Evolutionary conservation across 169 alveolate species (phyloP), one percentile per base, ranked within the genome.

Genomic region (Plasmodium sp.): DNA sequence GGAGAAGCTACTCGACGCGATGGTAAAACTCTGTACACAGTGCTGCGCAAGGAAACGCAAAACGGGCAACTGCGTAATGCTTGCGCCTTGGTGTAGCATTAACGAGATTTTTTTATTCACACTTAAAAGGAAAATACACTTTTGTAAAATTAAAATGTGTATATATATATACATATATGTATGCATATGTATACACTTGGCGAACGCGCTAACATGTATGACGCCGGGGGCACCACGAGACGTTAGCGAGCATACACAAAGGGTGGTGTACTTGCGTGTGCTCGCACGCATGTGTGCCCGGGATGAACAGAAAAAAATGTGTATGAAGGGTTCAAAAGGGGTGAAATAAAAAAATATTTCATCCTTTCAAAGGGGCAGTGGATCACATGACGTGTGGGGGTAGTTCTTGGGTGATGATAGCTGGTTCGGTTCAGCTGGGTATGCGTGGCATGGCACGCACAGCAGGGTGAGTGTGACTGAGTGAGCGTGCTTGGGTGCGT

Each of bases 281-380:
- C 41, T 67, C 33, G 39, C 14, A 67, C 33, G 77, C 14, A 31
- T 67, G 5, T 18, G 41, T 67, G 34, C 33, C 77, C 39, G 1
- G 77, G 77, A 67, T 67, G 39, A 18, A 67, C 33, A 67, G n/a
- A 67, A 67, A 67, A 67, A 67, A 67, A 67, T 27, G 10, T 67
- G 77, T 67, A 67, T n/a, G 12, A 31, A 31, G 39, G 75, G 16
- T 77, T 77, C 51, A 39, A 34, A 77, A 77, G 58, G 36, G 51
- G 31, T 77, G 34, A 77, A 33, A 77, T 77, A 77, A 77, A 51
- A 77, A 77, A 16, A 77, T 77, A 77, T 77, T 77, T 39, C 84
- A 77, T 16, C 39, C 84, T 14, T 77, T 77, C 16, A 77, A 22
- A 33, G 58, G 58, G 51, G 51, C 43, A 67, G 1, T 27, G 33